Conservation (phyloP, 2,329 filamentous ascomycete genomes). For the Zymoseptoria passerinii region DNA sequence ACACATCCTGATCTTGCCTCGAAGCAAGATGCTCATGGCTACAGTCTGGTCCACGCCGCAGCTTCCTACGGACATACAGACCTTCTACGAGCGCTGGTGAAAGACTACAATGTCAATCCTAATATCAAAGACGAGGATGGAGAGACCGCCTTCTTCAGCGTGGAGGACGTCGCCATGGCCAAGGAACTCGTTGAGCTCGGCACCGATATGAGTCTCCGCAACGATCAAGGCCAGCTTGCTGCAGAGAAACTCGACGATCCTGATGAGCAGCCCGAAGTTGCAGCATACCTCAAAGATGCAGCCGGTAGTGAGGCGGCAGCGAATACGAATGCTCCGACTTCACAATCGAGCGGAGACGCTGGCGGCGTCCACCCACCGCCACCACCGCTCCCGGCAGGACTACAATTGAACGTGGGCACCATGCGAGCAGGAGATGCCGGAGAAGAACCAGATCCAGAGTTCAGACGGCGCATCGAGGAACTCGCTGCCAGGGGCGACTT, state of each 20-base stretch:
- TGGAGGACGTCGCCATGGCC: constrained; percentile 72
- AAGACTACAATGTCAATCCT: constrained; percentile 67
- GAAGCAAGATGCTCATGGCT: constrained; percentile 80
- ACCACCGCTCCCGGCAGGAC: constrained; percentile 63
- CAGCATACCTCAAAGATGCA: constrained; percentile 54
- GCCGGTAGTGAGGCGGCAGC: constrained; percentile 19
- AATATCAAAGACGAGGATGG: constrained; percentile 83
- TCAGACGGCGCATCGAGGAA: constrained; percentile 80
- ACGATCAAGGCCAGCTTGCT: constrained; percentile 70
- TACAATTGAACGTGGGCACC: constrained; percentile 69
- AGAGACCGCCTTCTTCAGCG: constrained; percentile 92
- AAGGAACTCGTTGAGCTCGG: constrained; percentile 70
- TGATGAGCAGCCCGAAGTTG: constrained; percentile 67
- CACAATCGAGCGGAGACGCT: constrained; percentile 20
- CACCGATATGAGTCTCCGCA: constrained; percentile 56
- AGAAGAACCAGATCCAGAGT: constrained; percentile 65
- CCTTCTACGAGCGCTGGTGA: constrained; percentile 66
- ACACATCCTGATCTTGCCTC: constrained; percentile 68
- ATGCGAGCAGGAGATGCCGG: constrained; percentile 53
- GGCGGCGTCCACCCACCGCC: constrained; percentile 34
- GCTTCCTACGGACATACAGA: constrained; percentile 83
- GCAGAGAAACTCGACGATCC: constrained; percentile 72
- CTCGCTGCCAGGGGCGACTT: constrained; percentile 78
- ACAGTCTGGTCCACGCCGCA: constrained; percentile 87
- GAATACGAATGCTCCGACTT: constrained; percentile 16